These are phyloP conservation scores for Isatis tinctoria DNA, from an alignment of 345 rosid genomes.

Conservation along the genomic window DNA sequence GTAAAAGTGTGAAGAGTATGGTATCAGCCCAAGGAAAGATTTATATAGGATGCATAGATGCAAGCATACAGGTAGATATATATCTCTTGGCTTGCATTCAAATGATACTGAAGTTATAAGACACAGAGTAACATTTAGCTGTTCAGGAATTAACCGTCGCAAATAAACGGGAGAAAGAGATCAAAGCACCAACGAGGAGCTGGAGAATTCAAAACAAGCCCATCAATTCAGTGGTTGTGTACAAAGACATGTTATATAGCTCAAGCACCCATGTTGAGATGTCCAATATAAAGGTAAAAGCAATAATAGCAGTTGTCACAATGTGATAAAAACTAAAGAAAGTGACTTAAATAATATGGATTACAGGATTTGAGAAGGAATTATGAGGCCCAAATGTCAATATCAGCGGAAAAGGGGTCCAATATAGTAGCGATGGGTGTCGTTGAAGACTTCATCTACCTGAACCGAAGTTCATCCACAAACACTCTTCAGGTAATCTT, in stretches of 20 bases:
- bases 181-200: constrained; percentile 60
- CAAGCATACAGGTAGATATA: constrained; percentile 71
- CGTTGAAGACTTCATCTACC: constrained; percentile 88
- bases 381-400: constrained; percentile 53
- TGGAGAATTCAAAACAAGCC: constrained; percentile 73
- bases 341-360: neutral
- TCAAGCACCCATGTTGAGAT: constrained; percentile 62
- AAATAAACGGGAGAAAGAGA: constrained; percentile 60
- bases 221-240: constrained; percentile 54
- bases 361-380: constrained; percentile 75
- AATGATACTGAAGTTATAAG: neutral
- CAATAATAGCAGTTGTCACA: neutral
- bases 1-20: constrained; percentile 63
- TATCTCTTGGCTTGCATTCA: neutral
- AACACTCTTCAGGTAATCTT: constrained; percentile 64
- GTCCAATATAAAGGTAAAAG: constrained; percentile 66
- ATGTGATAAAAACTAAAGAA: neutral
- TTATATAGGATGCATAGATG: constrained; percentile 71
- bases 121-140: neutral
- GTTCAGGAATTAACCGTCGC: constrained; percentile 52
- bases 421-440: constrained; percentile 56
- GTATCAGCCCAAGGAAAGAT: constrained; percentile 59
- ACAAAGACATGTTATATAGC: constrained; percentile 82
- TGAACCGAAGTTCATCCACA: constrained; percentile 63
- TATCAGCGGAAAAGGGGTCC: constrained; percentile 47